Percentiles rank a stretch among this genome's conserved stretches.
Evolutionary conservation across 768 basidiomycete genomes (phyloP).

Genomic region (Termitomyces sp.): DNA sequence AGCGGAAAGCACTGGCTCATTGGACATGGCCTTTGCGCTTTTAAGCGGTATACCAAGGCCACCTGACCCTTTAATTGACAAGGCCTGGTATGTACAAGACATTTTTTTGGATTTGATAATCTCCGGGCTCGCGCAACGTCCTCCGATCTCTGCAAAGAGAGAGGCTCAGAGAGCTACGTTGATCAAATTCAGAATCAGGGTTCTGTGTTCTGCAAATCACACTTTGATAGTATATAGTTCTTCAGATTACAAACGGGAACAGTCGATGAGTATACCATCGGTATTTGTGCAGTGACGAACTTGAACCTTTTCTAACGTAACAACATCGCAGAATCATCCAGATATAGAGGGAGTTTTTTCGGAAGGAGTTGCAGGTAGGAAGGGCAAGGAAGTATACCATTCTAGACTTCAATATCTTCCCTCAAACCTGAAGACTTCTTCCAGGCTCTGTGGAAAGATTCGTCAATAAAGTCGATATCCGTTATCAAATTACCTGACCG

Average conservation of each 20-base stretch:
- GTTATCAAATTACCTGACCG: constrained; percentile 29
- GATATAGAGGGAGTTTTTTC: not conserved
- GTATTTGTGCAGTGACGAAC: not conserved
- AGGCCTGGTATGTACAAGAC: too few relatives aligned
- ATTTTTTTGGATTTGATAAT: too few relatives aligned
- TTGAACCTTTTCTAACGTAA: not conserved
- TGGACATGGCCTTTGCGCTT: not conserved
- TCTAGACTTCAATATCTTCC: constrained; percentile 20
- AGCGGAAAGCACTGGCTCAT: too few relatives aligned
- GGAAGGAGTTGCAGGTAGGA: not conserved
- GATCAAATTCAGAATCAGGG: not conserved
- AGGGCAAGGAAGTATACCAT: not conserved
- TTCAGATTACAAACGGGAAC: not conserved
- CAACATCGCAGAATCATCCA: not conserved
- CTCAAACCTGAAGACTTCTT: constrained; percentile 73
- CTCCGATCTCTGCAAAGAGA: not conserved
- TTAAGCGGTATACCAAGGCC: too few relatives aligned
- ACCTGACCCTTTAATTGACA: too few relatives aligned
- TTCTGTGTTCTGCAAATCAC: not conserved
- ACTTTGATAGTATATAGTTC: not conserved
- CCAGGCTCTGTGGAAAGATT: constrained; percentile 32
- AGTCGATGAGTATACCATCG: not conserved
- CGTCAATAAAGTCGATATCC: not conserved
- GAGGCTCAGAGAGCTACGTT: not conserved
- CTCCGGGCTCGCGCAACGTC: too few relatives aligned